Conservation (phyloP, 225 moss, liverwort and hornwort genomes). For the Physcomitrellopsis africana region DNA sequence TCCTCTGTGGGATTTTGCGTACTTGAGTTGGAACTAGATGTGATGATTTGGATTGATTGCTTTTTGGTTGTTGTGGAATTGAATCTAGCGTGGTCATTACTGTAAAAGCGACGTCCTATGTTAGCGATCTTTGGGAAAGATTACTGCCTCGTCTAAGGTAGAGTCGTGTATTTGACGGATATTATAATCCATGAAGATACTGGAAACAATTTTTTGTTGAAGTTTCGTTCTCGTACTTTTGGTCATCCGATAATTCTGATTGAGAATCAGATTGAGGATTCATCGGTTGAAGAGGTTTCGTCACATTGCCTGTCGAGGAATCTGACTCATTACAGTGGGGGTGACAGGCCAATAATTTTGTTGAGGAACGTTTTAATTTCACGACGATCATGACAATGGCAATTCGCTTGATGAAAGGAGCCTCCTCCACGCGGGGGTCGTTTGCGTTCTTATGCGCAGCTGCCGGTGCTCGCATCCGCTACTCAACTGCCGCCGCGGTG, state of each 20-base stretch:
- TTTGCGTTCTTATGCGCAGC: constrained; percentile 27
- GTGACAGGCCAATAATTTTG: constrained; percentile 4
- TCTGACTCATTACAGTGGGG: not conserved
- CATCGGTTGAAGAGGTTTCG: not conserved
- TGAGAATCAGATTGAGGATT: not conserved
- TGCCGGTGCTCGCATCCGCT: constrained; percentile 23
- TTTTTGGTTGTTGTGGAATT: too few species aligned
- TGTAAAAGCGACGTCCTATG: too few species aligned
- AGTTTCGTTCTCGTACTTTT: not conserved
- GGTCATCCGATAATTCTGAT: not conserved
- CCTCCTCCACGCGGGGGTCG: constrained; percentile 14
- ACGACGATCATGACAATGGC: constrained; percentile 28
- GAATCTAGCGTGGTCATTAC: too few species aligned
- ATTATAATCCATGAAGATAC: not conserved
- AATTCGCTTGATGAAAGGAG: constrained; percentile 29
- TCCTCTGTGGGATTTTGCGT: too few species aligned
- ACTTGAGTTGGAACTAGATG: too few species aligned
- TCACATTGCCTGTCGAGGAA: not conserved
- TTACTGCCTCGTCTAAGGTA: not conserved
- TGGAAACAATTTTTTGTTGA: not conserved
- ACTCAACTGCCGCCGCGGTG: constrained; percentile 32
- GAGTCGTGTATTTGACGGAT: not conserved
- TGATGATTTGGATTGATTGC: too few species aligned
- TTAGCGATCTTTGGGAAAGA: too few species aligned
- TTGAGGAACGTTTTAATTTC: not conserved